These are phyloP conservation scores for Malassezia equina DNA, from an alignment of 1,284 basidiomycete genomes.

Conservation along the genomic window DNA sequence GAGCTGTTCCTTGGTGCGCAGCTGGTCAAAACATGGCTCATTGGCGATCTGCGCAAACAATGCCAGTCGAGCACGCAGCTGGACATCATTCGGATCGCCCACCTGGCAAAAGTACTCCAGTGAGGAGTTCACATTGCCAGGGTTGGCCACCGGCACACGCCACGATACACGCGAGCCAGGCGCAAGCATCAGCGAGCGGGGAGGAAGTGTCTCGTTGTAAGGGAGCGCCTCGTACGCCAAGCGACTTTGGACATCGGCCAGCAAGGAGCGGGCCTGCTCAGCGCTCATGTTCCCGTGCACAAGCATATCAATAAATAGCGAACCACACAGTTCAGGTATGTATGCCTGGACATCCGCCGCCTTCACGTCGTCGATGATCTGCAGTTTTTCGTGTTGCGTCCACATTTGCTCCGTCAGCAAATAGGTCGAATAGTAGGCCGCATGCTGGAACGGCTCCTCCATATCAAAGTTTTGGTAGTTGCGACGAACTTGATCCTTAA, in stretches of 20 bases:
- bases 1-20: slow-evolving; percentile 93
- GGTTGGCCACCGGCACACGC: slow-evolving; percentile 65
- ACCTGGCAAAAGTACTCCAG: slow-evolving; percentile 48
- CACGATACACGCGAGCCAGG: slow-evolving; percentile 64
- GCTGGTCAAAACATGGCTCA: slow-evolving; percentile 84
- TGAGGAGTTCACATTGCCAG: slow-evolving; percentile 72
- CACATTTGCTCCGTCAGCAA: slow-evolving; percentile 63
- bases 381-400: slow-evolving; percentile 70
- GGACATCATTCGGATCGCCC: slow-evolving; percentile 33
- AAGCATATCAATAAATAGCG: slow-evolving; percentile 65
- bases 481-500: slow-evolving; percentile 65
- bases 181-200: slow-evolving; percentile 35
- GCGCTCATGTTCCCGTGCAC: slow-evolving; percentile 75
- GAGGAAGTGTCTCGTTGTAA: slow-evolving; percentile 20
- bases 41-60: slow-evolving; percentile 43
- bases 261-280: slow-evolving; percentile 68
- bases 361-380: slow-evolving; percentile 64
- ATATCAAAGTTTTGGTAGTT: slow-evolving; percentile 64
- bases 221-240: slow-evolving; percentile 55
- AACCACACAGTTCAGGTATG: slow-evolving; percentile 55
- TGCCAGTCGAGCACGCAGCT: slow-evolving; percentile 30
- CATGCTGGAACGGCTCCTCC: slow-evolving; percentile 69
- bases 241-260: slow-evolving; percentile 62
- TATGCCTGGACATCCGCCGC: slow-evolving; percentile 65
- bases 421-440: slow-evolving; percentile 68